These are phyloP conservation scores for Lentinula lateritia DNA, from an alignment of 768 basidiomycete species.

Conservation along the genomic window DNA sequence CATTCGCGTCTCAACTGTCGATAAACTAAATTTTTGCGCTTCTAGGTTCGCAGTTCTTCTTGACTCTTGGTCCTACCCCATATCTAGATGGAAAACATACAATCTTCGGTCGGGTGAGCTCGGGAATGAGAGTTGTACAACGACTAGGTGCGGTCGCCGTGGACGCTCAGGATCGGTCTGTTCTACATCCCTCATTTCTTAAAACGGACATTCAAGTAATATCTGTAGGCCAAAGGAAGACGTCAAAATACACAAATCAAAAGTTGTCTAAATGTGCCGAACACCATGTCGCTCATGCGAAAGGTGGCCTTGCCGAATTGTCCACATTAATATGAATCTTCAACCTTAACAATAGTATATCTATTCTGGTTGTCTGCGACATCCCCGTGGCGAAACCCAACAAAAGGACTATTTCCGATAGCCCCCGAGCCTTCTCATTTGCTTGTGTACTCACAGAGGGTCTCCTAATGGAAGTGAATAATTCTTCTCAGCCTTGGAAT, in stretches of 20 bases:
- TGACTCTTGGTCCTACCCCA: conserved; percentile 79
- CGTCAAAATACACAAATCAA: conserved; percentile 84
- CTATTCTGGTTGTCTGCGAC: neutral
- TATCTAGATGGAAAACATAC: conserved; percentile 83
- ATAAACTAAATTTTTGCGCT: conserved; percentile 50
- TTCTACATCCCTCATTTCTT: conserved; percentile 10
- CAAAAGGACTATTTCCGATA: neutral
- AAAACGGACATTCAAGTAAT: neutral
- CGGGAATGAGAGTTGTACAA: conserved; percentile 90
- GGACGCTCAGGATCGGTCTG: conserved; percentile 82
- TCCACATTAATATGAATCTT: neutral
- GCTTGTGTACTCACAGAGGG: neutral
- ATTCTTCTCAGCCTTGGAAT: neutral
- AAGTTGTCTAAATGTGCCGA: conserved; percentile 21
- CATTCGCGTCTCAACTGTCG: conserved; percentile 10
- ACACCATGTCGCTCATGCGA: neutral
- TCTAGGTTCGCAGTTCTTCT: conserved; percentile 92
- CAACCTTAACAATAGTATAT: neutral
- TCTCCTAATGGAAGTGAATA: neutral
- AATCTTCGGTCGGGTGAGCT: conserved; percentile 85
- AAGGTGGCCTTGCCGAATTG: neutral
- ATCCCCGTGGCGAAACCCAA: neutral
- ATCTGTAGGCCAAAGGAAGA: conserved; percentile 59
- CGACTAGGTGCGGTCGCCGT: conserved; percentile 85
- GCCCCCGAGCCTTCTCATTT: neutral